Conservation (phyloP, 306 rosid genomes). For the Corylus avellana region DNA sequence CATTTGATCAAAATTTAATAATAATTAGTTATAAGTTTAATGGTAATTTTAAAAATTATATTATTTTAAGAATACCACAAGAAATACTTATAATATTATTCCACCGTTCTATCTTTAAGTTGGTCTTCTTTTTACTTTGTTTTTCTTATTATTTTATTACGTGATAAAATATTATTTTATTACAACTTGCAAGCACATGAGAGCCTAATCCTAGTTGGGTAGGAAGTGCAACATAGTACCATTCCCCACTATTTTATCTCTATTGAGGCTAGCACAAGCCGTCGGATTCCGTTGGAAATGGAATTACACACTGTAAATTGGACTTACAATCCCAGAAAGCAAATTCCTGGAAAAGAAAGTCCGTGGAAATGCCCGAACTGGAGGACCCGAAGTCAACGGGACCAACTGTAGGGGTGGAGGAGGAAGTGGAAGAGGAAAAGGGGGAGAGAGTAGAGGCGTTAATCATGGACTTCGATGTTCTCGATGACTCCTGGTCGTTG, state of each 20-base stretch:
- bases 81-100: too few relatives aligned
- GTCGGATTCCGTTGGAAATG: slow-evolving; percentile 21
- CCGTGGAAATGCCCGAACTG: slow-evolving; percentile 51
- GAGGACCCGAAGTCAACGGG: slow-evolving; percentile 52
- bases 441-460: neutral
- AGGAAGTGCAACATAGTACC: neutral
- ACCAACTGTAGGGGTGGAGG: neutral
- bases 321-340: neutral
- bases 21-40: too few relatives aligned
- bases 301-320: slow-evolving; percentile 7
- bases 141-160: too few relatives aligned
- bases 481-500: slow-evolving; percentile 79
- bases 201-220: neutral
- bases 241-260: slow-evolving; percentile 9
- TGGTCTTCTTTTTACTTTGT: too few relatives aligned
- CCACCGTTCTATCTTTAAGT: too few relatives aligned
- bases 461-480: slow-evolving; percentile 85
- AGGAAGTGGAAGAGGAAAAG: neutral
- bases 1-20: too few relatives aligned
- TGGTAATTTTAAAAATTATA: too few relatives aligned
- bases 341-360: slow-evolving; percentile 4
- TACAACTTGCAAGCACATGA: too few relatives aligned
- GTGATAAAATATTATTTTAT: too few relatives aligned
- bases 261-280: slow-evolving; percentile 14
- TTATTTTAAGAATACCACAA: too few relatives aligned